These are phyloP conservation scores for Chlorencoelia australis DNA, from an alignment of 2,329 filamentous ascomycete species.

Conservation along the genomic window DNA sequence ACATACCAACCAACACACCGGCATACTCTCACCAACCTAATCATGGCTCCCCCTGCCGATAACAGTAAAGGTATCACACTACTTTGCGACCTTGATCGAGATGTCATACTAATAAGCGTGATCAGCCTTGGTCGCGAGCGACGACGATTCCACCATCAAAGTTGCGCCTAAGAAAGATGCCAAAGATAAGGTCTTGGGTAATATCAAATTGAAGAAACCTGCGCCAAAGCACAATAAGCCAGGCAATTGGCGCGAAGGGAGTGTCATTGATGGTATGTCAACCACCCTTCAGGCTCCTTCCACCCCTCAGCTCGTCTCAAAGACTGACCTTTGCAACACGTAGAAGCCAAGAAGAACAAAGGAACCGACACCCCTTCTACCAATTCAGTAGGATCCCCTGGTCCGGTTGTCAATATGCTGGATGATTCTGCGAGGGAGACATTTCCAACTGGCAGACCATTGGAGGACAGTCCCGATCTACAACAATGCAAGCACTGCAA, in stretches of 20 bases:
- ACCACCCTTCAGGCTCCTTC: background rate
- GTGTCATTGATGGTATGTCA: conserved; percentile 48
- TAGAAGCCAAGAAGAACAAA: conserved; percentile 46
- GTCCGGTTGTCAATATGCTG: conserved; percentile 54
- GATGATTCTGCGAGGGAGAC: conserved; percentile 68
- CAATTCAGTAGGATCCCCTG: conserved; percentile 37
- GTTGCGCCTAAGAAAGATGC: conserved; percentile 43
- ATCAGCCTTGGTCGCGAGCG: conserved; percentile 25
- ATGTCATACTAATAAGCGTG: no score
- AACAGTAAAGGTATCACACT: no score
- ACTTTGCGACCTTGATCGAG: no score
- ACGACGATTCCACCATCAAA: conserved; percentile 52
- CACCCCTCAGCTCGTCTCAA: background rate
- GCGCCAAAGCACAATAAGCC: conserved; percentile 53
- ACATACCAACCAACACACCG: no score
- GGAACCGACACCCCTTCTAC: conserved; percentile 32
- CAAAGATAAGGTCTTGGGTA: conserved; percentile 35
- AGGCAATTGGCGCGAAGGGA: conserved; percentile 64
- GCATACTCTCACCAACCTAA: no score
- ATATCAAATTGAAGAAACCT: conserved; percentile 53
- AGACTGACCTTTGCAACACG: background rate
- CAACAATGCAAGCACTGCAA: conserved; percentile 92
- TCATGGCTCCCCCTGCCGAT: no score
- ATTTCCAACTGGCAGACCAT: conserved; percentile 71
- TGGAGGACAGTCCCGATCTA: conserved; percentile 70